These are phyloP conservation scores for Tylopilus subfusipes DNA, from an alignment of 768 basidiomycete species.

Conservation along the genomic window DNA sequence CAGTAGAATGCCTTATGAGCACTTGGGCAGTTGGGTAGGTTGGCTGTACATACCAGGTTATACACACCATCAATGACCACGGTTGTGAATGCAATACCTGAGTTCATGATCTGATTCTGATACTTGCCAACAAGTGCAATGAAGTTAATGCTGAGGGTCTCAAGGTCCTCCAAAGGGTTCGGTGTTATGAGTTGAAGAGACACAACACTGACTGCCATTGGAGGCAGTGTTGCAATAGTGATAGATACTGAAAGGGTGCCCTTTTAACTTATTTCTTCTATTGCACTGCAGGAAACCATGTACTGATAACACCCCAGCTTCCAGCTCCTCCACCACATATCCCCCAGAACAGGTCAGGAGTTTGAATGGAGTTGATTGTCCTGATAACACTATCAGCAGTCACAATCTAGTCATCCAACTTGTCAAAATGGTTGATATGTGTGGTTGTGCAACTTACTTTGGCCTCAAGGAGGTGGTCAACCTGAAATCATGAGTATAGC, in stretches of 20 bases:
- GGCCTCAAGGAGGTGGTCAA: constrained; percentile 45
- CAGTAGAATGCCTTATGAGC: not conserved
- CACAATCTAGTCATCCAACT: constrained; percentile 29
- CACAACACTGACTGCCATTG: constrained; percentile 4
- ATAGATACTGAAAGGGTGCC: constrained; percentile 3
- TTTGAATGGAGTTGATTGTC: constrained; percentile 37
- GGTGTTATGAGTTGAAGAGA: constrained; percentile 10
- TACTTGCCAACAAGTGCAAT: no score
- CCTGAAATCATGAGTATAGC: constrained; percentile 25
- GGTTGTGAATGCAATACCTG: not conserved
- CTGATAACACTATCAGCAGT: constrained; percentile 38
- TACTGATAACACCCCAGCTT: constrained; percentile 42
- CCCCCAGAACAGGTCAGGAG: constrained; percentile 52
- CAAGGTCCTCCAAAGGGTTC: constrained; percentile 9
- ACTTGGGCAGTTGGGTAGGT: not conserved
- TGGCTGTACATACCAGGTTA: constrained; percentile 1
- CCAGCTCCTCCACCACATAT: constrained; percentile 53
- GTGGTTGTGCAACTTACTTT: constrained; percentile 6
- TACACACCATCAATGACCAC: not conserved
- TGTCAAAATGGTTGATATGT: not conserved
- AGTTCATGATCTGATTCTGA: no score
- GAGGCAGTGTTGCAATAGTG: constrained; percentile 12
- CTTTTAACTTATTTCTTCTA: not conserved
- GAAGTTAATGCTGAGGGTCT: no score
- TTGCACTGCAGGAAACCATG: not conserved